phyloP scores from a whole-genome alignment of 2,329 filamentous ascomycete species.

The Pseudogymnoascus sp. region DNA sequence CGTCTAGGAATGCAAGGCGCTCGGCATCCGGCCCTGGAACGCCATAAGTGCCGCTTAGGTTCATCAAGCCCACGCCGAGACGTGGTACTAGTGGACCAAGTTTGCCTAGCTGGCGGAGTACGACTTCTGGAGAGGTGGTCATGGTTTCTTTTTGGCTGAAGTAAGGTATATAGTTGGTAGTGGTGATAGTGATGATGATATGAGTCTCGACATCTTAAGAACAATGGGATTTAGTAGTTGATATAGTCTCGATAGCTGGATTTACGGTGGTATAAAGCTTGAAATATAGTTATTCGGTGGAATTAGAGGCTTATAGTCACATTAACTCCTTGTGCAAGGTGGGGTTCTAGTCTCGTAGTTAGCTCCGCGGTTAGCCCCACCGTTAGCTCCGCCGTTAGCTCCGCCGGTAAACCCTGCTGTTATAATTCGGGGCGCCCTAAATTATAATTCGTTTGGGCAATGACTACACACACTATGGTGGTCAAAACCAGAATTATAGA shows the following conservation, averaged over 20 bases:
- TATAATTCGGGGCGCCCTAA: too few relatives aligned
- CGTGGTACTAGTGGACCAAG: background rate
- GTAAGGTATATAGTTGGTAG: background rate
- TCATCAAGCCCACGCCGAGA: background rate
- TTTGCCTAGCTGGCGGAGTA: background rate
- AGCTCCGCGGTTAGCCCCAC: background rate
- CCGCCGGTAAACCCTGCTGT: background rate
- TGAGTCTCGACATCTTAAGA: background rate
- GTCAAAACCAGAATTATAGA: too few relatives aligned
- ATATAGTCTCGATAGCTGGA: background rate
- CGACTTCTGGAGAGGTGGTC: background rate
- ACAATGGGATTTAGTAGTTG: background rate
- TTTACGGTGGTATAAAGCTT: background rate
- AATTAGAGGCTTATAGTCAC: background rate
- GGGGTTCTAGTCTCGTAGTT: background rate
- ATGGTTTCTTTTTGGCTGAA: background rate
- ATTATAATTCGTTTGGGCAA: too few relatives aligned
- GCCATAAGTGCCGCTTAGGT: background rate
- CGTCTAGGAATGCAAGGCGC: background rate
- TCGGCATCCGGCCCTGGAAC: background rate
- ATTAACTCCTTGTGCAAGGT: background rate
- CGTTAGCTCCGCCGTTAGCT: background rate
- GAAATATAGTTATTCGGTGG: background rate
- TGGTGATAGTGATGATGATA: background rate
- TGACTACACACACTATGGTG: too few relatives aligned